Evolutionary conservation across 148 eudicot genomes (phyloP).

Genomic region (Fagopyrum homotropicum): DNA sequence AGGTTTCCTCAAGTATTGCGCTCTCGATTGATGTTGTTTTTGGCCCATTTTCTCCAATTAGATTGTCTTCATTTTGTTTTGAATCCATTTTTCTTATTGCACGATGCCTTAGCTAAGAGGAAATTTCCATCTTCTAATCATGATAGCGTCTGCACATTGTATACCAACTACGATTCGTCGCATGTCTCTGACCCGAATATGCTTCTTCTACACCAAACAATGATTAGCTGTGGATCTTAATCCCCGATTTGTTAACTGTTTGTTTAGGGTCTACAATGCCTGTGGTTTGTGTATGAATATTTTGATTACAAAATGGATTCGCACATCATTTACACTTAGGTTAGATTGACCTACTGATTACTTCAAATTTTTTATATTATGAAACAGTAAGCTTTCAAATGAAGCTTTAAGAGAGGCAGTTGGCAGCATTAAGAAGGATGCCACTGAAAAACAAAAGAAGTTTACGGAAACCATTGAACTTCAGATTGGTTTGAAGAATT

Average conservation of each 20-base stretch:
- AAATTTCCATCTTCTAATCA: background rate
- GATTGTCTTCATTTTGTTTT: background rate
- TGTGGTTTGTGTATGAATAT: background rate
- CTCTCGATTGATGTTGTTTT: background rate
- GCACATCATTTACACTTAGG: background rate
- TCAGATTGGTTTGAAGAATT: slow-evolving; percentile 13
- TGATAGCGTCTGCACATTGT: background rate
- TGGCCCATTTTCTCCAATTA: background rate
- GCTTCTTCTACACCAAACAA: background rate
- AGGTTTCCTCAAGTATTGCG: background rate
- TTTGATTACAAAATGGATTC: no score
- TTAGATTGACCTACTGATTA: background rate
- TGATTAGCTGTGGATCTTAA: background rate
- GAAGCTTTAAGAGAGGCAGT: slow-evolving; percentile 13
- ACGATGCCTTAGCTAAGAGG: background rate
- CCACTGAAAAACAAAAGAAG: background rate
- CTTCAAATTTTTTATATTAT: background rate
- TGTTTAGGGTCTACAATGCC: background rate
- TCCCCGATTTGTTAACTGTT: background rate
- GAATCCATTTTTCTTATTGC: background rate
- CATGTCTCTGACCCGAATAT: background rate
- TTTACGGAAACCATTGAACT: slow-evolving; percentile 10
- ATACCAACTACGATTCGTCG: background rate
- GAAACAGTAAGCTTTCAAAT: slow-evolving; percentile 12
- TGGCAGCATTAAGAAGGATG: background rate